phyloP scores from a whole-genome alignment of 2,329 filamentous ascomycete species.

The Seiridium cupressi region DNA sequence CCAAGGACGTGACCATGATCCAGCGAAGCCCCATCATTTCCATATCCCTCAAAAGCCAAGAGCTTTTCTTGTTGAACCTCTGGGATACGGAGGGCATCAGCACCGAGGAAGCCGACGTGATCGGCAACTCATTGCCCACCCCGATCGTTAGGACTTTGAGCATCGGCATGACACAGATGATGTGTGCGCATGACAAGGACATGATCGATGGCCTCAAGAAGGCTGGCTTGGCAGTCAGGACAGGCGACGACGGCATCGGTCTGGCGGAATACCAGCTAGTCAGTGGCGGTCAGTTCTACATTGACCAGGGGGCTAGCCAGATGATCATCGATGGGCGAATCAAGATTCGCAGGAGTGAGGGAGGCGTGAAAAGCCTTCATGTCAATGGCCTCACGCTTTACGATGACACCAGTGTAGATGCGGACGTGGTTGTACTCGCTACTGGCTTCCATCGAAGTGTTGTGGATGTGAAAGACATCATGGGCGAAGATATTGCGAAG shows the following conservation, averaged over 20 bases:
- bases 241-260: slow-evolving; percentile 32
- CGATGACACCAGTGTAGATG: slow-evolving; percentile 33
- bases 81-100: slow-evolving; percentile 33
- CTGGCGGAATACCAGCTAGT: slow-evolving; percentile 35
- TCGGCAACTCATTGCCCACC: slow-evolving; percentile 42
- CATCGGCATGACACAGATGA: slow-evolving; percentile 37
- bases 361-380: slow-evolving; percentile 30
- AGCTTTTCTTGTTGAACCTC: slow-evolving; percentile 38
- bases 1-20: slow-evolving; percentile 47
- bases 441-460: slow-evolving; percentile 41
- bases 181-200: slow-evolving; percentile 37
- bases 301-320: slow-evolving; percentile 37
- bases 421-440: slow-evolving; percentile 40
- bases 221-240: slow-evolving; percentile 40
- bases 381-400: slow-evolving; percentile 15
- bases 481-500: slow-evolving; percentile 34
- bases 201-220: slow-evolving; percentile 42
- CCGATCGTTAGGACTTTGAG: slow-evolving; percentile 44
- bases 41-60: slow-evolving; percentile 39
- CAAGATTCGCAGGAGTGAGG: slow-evolving; percentile 28
- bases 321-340: slow-evolving; percentile 40
- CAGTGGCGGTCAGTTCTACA: slow-evolving; percentile 38
- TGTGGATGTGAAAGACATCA: slow-evolving; percentile 28
- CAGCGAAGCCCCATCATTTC: slow-evolving; percentile 51
- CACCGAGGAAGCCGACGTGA: slow-evolving; percentile 49